These are phyloP conservation scores for Mucor sp. DNA, from an alignment of 371 early-diverging fungal genomes.

Conservation along the genomic window DNA sequence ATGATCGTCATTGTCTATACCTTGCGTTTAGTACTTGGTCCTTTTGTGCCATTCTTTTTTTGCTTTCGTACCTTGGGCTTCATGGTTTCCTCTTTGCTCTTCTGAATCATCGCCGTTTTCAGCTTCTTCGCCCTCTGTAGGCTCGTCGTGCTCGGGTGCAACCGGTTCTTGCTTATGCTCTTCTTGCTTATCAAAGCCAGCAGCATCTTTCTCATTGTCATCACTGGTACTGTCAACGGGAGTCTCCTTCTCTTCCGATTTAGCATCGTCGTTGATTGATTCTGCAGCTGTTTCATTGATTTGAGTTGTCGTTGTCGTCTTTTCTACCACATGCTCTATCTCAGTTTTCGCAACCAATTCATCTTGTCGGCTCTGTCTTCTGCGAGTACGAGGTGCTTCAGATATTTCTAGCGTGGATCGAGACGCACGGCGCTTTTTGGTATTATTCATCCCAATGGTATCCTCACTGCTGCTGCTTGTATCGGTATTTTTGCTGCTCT, in stretches of 20 bases:
- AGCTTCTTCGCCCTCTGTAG: background rate
- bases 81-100: slow-evolving; percentile 7
- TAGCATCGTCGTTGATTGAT: background rate
- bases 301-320: background rate
- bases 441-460: background rate
- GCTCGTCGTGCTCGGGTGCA: background rate
- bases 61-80: slow-evolving; percentile 8
- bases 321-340: background rate
- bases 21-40: background rate
- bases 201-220: background rate
- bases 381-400: slow-evolving; percentile 1
- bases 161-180: background rate
- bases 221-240: background rate
- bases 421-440: background rate
- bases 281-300: background rate
- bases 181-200: background rate
- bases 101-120: slow-evolving; percentile 8
- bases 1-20: slow-evolving; percentile 20
- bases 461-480: slow-evolving; percentile 2
- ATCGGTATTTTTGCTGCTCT: background rate
- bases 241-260: background rate
- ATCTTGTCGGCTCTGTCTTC: slow-evolving; percentile 1
- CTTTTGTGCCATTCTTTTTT: background rate
- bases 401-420: background rate
- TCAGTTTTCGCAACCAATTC: background rate